Conservation (phyloP, 2,329 filamentous ascomycete species). For the Aspergillus caelatus region DNA sequence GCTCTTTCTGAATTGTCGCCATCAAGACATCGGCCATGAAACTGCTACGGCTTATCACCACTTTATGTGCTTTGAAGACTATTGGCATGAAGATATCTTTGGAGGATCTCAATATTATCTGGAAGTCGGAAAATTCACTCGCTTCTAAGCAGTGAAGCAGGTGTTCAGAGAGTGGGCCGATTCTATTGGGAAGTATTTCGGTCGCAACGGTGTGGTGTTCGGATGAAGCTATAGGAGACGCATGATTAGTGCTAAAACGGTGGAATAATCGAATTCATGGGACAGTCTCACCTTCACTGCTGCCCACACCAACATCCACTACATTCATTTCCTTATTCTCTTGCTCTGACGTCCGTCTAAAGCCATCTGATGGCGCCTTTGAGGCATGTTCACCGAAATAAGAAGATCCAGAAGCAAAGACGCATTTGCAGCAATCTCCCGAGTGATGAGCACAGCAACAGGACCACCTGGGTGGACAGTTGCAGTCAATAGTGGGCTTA, state of each 20-base stretch:
- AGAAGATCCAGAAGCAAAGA: neutral
- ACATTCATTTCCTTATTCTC: neutral
- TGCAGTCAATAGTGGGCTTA: conserved; percentile 9
- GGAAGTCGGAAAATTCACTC: conserved; percentile 23
- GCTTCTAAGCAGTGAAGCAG: conserved; percentile 20
- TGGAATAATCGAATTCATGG: neutral
- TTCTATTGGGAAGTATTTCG: neutral
- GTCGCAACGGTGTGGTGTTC: neutral
- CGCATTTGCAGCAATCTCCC: conserved; percentile 24
- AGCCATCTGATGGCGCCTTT: neutral
- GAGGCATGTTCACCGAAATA: neutral
- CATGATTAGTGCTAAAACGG: neutral
- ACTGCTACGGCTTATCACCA: conserved; percentile 29
- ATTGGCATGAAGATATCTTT: conserved; percentile 21
- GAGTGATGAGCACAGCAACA: conserved; percentile 27
- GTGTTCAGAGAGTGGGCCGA: conserved; percentile 10
- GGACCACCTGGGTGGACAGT: conserved; percentile 18
- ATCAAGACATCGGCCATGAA: conserved; percentile 24
- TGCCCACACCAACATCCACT: neutral
- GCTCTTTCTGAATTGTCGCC: neutral
- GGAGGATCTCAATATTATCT: conserved; percentile 24
- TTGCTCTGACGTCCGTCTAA: neutral
- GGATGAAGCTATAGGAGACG: neutral
- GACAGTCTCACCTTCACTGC: neutral
- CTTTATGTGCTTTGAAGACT: conserved; percentile 23